phyloP scores from a whole-genome alignment of 257 asterid genomes.

The Leptodermis oblonga region DNA sequence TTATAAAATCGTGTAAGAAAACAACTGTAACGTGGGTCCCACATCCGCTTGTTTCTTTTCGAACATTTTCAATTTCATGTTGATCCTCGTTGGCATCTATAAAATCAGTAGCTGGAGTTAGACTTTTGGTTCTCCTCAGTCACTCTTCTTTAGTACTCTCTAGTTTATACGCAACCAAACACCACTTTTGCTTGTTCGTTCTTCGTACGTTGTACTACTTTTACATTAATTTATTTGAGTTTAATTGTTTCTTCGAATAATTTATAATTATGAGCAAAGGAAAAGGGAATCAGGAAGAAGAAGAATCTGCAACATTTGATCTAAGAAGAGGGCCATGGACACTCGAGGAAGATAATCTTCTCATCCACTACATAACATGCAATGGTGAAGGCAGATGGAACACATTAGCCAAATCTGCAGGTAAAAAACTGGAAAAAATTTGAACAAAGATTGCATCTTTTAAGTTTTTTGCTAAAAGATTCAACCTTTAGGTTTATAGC shows the following conservation, averaged over 20 bases:
- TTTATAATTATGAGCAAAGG: slow-evolving; percentile 26
- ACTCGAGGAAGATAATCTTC: slow-evolving; percentile 79
- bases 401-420: slow-evolving; percentile 63
- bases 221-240: too few relatives aligned
- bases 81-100: slow-evolving; percentile 37
- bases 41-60: slow-evolving; percentile 9
- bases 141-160: slow-evolving; percentile 17
- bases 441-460: neutral
- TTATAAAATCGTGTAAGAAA: slow-evolving; percentile 19
- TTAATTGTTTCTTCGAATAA: too few relatives aligned
- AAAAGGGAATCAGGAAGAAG: slow-evolving; percentile 24
- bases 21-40: slow-evolving; percentile 24
- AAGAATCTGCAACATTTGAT: slow-evolving; percentile 26
- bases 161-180: neutral
- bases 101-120: slow-evolving; percentile 25
- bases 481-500: neutral
- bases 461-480: too few relatives aligned
- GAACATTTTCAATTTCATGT: slow-evolving; percentile 6
- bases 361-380: slow-evolving; percentile 42
- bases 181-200: too few relatives aligned
- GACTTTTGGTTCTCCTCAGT: slow-evolving; percentile 20
- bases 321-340: slow-evolving; percentile 93
- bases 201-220: too few relatives aligned
- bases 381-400: slow-evolving; percentile 92
- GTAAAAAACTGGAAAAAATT: too few relatives aligned